Evolutionary conservation across 306 rosid species (phyloP).

Genomic region (Cicer cuneatum): DNA sequence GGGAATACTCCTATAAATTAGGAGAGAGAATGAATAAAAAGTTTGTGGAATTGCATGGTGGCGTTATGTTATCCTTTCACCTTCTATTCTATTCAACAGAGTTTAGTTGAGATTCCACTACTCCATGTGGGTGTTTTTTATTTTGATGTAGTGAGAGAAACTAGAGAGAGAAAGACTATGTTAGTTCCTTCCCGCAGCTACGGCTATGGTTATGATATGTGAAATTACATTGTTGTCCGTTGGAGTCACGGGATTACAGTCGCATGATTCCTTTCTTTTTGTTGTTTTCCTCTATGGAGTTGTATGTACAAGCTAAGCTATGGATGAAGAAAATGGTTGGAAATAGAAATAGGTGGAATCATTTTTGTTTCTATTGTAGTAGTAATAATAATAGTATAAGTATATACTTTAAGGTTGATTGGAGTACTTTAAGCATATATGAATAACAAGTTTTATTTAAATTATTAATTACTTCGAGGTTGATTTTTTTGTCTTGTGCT

Average conservation of each 20-base stretch:
- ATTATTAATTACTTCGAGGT: background rate
- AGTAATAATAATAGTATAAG: background rate
- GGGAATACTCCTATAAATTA: slow-evolving; percentile 2
- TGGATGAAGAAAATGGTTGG: slow-evolving; percentile 32
- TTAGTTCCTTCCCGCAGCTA: slow-evolving; percentile 43
- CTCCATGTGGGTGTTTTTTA: background rate
- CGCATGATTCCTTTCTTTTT: background rate
- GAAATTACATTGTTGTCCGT: slow-evolving; percentile 41
- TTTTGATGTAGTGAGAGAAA: slow-evolving; percentile 1
- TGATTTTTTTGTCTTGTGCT: background rate
- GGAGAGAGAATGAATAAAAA: background rate
- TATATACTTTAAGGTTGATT: background rate
- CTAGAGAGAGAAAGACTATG: slow-evolving; percentile 20
- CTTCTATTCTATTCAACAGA: slow-evolving; percentile 8
- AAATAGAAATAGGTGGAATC: slow-evolving; percentile 30
- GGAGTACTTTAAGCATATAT: background rate
- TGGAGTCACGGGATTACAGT: slow-evolving; percentile 54
- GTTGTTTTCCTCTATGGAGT: slow-evolving; percentile 1
- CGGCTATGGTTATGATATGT: slow-evolving; percentile 7
- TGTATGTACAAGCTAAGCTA: background rate
- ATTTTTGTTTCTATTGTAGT: slow-evolving; percentile 36
- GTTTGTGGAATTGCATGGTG: slow-evolving; percentile 53
- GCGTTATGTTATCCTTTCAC: slow-evolving; percentile 39
- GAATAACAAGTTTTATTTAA: background rate
- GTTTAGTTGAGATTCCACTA: slow-evolving; percentile 42